Percentiles rank a stretch among this genome's conserved stretches.
Evolutionary conservation across 2,329 filamentous ascomycete species (phyloP).

Genomic region (Botryosphaeria dothidea): DNA sequence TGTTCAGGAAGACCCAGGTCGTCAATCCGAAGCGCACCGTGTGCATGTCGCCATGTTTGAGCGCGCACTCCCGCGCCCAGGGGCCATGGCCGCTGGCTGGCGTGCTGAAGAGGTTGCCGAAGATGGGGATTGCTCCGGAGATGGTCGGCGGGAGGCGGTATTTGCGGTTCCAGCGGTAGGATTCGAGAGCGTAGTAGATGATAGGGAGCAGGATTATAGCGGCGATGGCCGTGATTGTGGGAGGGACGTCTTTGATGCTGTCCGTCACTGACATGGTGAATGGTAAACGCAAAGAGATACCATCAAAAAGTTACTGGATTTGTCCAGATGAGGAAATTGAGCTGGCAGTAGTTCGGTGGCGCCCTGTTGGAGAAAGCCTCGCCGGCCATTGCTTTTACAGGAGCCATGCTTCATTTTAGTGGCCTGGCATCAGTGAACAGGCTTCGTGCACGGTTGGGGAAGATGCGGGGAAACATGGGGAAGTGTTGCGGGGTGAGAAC

Average conservation of each 20-base stretch:
- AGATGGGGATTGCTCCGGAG: background rate
- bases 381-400: background rate
- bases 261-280: background rate
- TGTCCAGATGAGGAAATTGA: background rate
- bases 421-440: background rate
- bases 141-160: background rate
- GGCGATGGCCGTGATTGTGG: background rate
- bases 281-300: background rate
- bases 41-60: background rate
- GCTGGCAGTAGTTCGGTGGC: background rate
- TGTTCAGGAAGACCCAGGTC: conserved; percentile 27
- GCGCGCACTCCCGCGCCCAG: background rate
- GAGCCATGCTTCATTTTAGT: background rate
- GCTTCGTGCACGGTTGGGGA: background rate
- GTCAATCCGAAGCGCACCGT: background rate
- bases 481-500: background rate
- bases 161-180: conserved; percentile 1
- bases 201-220: background rate
- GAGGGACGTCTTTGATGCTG: background rate
- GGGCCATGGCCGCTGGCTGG: background rate
- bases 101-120: conserved; percentile 8
- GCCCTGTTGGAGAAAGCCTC: background rate
- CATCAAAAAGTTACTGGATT: background rate
- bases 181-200: background rate
- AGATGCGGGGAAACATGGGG: background rate